Evolutionary conservation across 768 basidiomycete genomes (phyloP).

Genomic region (Tulasnella sp.): DNA sequence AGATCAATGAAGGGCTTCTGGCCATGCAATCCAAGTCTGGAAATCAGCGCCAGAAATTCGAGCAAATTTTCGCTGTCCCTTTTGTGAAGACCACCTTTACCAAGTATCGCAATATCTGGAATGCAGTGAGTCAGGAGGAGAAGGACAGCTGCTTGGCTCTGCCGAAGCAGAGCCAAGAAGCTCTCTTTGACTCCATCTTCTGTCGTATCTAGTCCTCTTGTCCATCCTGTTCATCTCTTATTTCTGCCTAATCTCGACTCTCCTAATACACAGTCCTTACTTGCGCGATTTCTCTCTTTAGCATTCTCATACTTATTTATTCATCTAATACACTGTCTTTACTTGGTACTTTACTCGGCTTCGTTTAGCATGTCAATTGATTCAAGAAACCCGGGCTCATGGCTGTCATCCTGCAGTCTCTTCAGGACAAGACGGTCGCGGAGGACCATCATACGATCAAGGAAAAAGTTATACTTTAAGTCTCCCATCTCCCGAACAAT

Average conservation of each 20-base stretch:
- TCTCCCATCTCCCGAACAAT: constrained; percentile 47
- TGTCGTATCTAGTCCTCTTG: background rate
- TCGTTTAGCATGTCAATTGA: too few species aligned
- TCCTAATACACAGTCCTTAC: too few species aligned
- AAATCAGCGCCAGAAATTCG: background rate
- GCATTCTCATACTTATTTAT: background rate
- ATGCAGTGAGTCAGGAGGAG: background rate
- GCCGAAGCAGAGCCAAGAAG: background rate
- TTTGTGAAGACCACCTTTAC: background rate
- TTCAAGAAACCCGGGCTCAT: background rate
- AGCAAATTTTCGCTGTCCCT: background rate
- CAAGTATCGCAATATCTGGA: background rate
- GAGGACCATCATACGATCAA: constrained; percentile 47
- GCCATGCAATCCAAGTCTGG: too few species aligned
- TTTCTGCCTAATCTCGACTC: too few species aligned
- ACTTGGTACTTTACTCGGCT: background rate
- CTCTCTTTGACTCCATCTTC: background rate
- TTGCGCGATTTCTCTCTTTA: too few species aligned
- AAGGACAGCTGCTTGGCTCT: background rate
- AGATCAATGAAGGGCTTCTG: too few species aligned
- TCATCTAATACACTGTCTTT: background rate
- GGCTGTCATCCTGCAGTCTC: background rate
- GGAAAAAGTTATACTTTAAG: constrained; percentile 46
- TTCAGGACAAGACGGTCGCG: background rate
- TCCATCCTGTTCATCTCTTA: background rate